Percentiles rank a stretch among this genome's conserved stretches.
Conservation (phyloP, 768 basidiomycete genomes). For the Gymnopilus junonius region DNA sequence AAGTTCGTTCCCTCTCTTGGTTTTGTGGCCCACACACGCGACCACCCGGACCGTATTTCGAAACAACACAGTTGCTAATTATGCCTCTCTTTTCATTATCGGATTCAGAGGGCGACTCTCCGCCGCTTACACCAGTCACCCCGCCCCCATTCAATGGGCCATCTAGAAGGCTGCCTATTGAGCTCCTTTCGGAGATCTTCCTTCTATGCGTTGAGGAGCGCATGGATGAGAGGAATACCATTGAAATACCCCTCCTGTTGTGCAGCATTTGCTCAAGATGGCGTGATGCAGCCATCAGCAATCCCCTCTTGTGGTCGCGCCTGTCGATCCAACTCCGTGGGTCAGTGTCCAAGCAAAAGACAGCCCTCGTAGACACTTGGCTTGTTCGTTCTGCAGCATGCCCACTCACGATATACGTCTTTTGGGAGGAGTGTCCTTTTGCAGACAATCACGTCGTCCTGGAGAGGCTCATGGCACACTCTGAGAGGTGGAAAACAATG, state of each 20-base stretch:
- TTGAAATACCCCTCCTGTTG: conserved; percentile 41
- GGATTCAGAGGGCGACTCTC: conserved; percentile 5
- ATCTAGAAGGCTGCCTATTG: conserved; percentile 36
- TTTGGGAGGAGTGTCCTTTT: conserved; percentile 38
- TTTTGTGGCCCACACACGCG: conserved; percentile 1
- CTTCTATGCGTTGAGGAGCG: conserved; percentile 40
- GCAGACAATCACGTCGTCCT: conserved; percentile 31
- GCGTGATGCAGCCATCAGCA: conserved; percentile 43
- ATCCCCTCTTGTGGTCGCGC: conserved; percentile 44
- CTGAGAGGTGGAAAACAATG: conserved; percentile 35
- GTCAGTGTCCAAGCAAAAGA: conserved; percentile 21
- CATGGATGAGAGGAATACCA: conserved; percentile 39
- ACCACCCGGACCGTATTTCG: conserved; percentile 6
- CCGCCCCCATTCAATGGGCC: conserved; percentile 20
- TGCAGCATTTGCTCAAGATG: conserved; percentile 44
- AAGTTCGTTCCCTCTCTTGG: neutral
- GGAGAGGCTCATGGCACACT: conserved; percentile 33
- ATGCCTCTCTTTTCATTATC: conserved; percentile 4
- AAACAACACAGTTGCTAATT: neutral
- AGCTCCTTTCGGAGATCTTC: conserved; percentile 47
- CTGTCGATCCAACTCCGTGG: conserved; percentile 36
- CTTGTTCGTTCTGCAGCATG: conserved; percentile 35
- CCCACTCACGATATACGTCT: conserved; percentile 37
- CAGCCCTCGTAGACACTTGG: conserved; percentile 35
- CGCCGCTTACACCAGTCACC: conserved; percentile 14